phyloP scores from a whole-genome alignment of 176 grass and related monocot genomes.

The Cymbopogon citratus region DNA sequence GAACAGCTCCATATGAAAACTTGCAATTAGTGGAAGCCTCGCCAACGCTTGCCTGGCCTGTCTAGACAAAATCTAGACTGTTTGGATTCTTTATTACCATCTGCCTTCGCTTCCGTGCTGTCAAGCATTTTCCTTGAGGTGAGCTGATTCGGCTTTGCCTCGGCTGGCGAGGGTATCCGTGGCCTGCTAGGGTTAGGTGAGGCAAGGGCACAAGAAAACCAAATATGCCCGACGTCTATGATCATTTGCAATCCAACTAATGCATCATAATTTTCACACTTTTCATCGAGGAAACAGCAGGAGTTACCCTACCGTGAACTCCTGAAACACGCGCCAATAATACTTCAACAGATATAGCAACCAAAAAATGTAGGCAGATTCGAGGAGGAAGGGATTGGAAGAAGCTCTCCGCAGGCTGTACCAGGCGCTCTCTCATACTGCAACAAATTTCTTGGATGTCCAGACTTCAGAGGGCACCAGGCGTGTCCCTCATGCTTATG shows the following conservation, averaged over 20 bases:
- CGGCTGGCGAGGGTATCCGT: background rate
- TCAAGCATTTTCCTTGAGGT: background rate
- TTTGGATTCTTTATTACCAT: background rate
- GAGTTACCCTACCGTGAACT: background rate
- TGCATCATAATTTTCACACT: background rate
- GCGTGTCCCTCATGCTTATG: slow-evolving; percentile 32
- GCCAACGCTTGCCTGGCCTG: background rate
- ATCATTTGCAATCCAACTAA: slow-evolving; percentile 14
- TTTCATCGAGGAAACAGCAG: background rate
- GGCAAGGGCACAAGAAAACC: background rate
- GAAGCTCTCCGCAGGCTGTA: background rate
- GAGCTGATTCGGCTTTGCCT: background rate
- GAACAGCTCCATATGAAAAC: background rate
- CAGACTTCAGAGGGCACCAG: slow-evolving; percentile 13
- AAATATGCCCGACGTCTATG: background rate
- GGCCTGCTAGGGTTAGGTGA: background rate
- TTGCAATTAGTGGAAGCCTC: background rate
- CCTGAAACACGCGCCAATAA: slow-evolving; percentile 30
- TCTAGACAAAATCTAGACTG: background rate
- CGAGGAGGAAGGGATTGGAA: background rate
- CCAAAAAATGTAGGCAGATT: slow-evolving; percentile 27
- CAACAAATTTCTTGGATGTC: background rate
- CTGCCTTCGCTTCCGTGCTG: background rate
- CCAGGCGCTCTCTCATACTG: background rate
- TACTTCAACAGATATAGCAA: slow-evolving; percentile 16